Evolutionary conservation across 306 rosid genomes (phyloP), one percentile per base, ranked within the genome.

Genomic region (Gastrolobium villosum): DNA sequence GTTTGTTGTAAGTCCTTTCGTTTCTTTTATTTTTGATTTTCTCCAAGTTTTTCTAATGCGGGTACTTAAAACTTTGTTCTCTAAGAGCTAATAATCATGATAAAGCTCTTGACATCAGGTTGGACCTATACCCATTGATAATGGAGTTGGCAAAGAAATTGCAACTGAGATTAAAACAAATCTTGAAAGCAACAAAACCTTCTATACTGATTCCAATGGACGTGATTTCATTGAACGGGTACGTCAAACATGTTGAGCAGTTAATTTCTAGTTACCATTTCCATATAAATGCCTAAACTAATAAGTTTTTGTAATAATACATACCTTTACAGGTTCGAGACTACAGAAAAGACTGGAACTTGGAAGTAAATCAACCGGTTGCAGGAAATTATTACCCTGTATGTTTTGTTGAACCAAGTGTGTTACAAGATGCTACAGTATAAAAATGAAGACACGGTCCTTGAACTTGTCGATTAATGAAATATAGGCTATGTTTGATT

Each of bases 321-420:
- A 10, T 43, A 37, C 60, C n/a, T 79, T 72, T 69, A 69, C 91
- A 94, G 98, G 85, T 91, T 65, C 90, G 91, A 64, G 86, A 94
- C 81, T 87, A 87, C 5, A 79, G 97, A 63, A 83, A 85, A 82
- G 97, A 94, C 77, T 94, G 98, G 98, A 10, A 87, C 57, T 88
- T 94, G 79, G 76, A 91, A 87, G 90, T 89, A 67, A 91, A 88
- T 65, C 94, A 94, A 82, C 98, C 98, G 6, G 87, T 91, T 48
- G 97, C 98, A 14, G 97, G 98, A 87, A 94, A 94, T 84, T 94
- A 94, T 86, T 94, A 87, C 75, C 98, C 98, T 6, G 97, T 94
- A 90, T 72, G 88, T 83, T 67, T 34, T 48, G 20, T 70, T 57
- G 37, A 63, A 69, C 67, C 72, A 62, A 31, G 44, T 62, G 13